phyloP scores from a whole-genome alignment of 1,284 basidiomycete genomes.

The Cerioporus squamosus region DNA sequence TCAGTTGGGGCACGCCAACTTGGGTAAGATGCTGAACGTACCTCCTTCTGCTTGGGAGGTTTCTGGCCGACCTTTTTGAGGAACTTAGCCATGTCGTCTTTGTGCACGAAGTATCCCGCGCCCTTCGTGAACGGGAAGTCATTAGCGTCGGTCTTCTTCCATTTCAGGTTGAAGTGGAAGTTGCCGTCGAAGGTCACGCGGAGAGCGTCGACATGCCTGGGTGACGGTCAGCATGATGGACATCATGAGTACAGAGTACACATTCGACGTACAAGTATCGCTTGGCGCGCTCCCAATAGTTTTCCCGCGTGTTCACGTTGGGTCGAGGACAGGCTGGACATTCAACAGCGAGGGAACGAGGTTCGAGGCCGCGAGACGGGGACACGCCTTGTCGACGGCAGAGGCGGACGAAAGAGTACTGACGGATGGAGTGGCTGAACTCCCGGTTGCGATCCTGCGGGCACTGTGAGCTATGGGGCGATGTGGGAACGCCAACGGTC shows the following conservation, averaged over 20 bases:
- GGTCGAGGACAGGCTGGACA: no score
- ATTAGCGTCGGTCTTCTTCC: slow-evolving; percentile 1
- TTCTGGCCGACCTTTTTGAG: no score
- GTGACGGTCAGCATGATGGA: background rate
- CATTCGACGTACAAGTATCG: no score
- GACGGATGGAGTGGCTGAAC: slow-evolving; percentile 11
- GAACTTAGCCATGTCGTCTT: slow-evolving; percentile 5
- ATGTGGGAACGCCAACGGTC: background rate
- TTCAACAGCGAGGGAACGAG: no score
- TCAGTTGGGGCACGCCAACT: no score
- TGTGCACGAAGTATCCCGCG: slow-evolving; percentile 9
- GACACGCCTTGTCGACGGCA: slow-evolving; percentile 18
- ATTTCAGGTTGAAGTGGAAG: slow-evolving; percentile 13
- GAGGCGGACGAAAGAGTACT: slow-evolving; percentile 9
- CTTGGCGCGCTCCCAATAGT: no score
- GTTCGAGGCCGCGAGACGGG: no score
- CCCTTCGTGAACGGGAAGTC: slow-evolving; percentile 8
- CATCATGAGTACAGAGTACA: background rate
- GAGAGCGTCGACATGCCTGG: slow-evolving; percentile 9
- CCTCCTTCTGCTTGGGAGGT: background rate
- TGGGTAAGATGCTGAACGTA: no score
- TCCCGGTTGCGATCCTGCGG: slow-evolving; percentile 24
- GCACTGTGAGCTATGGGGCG: no score
- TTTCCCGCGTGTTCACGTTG: no score
- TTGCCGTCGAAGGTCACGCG: slow-evolving; percentile 14